A percentile compares a stretch with the other conserved stretches of the same genome.
Conservation (phyloP, 345 rosid genomes). For the Rhodamnia argentea region DNA sequence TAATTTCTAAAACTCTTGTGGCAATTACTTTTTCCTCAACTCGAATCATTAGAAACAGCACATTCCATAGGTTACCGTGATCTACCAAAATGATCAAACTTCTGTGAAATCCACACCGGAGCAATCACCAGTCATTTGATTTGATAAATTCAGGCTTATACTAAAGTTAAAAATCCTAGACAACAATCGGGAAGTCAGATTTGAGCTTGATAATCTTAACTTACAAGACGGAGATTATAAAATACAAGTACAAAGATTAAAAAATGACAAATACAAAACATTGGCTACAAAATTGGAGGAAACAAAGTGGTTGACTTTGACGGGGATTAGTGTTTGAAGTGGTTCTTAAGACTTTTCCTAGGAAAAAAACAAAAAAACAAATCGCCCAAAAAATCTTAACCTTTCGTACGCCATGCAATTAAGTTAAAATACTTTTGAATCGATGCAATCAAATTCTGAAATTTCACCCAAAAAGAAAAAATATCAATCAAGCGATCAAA, state of each 20-base stretch:
- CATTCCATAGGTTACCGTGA: neutral
- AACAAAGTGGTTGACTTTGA: neutral
- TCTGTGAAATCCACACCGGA: neutral
- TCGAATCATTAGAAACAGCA: neutral
- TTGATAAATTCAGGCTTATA: neutral
- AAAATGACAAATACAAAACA: neutral
- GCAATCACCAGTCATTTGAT: neutral
- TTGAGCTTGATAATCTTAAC: fast-evolving
- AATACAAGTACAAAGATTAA: neutral
- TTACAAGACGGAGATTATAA: neutral
- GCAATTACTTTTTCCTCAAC: neutral
- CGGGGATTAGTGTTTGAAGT: neutral
- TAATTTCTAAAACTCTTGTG: neutral
- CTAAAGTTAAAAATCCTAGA: neutral
- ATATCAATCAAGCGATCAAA: fast-evolving
- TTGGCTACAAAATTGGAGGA: neutral
- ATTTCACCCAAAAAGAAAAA: no score
- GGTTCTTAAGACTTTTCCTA: neutral
- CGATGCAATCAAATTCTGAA: no score
- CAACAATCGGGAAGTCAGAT: neutral
- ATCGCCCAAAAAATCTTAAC: fast-evolving
- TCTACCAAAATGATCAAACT: neutral
- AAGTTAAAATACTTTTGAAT: neutral
- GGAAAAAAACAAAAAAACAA: no score
- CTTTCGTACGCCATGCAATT: neutral